Evolutionary conservation across 140 eudicot species (phyloP).

Genomic region (Cichorium intybus): DNA sequence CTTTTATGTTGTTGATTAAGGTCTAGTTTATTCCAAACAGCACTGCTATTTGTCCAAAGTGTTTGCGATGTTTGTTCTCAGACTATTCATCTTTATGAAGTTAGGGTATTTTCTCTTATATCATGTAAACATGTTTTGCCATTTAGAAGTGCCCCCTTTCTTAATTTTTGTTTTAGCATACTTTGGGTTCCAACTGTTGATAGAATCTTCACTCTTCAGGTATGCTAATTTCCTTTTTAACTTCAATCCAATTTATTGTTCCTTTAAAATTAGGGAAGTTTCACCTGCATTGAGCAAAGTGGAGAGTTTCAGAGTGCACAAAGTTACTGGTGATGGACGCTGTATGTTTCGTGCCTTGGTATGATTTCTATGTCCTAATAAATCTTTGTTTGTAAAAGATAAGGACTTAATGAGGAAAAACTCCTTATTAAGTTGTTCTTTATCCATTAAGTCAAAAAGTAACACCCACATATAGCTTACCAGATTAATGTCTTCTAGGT

Average conservation of each 20-base stretch:
- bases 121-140: no score
- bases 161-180: neutral
- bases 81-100: neutral
- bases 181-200: neutral
- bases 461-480: neutral
- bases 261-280: conserved; percentile 31
- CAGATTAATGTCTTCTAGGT: conserved; percentile 44
- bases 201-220: neutral
- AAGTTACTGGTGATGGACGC: conserved; percentile 86
- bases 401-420: no score
- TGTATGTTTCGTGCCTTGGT: conserved; percentile 97
- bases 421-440: no score
- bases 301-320: conserved; percentile 74
- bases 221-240: neutral
- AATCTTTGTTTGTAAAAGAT: neutral
- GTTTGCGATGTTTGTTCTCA: no score
- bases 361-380: conserved; percentile 11
- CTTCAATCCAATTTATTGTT: neutral
- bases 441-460: no score
- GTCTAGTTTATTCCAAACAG: no score
- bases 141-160: neutral
- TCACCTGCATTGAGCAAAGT: conserved; percentile 69
- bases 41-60: no score
- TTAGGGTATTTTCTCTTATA: neutral
- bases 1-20: neutral